phyloP scores from a whole-genome alignment of 23 red algal genomes.

The Chondrus crispus region DNA sequence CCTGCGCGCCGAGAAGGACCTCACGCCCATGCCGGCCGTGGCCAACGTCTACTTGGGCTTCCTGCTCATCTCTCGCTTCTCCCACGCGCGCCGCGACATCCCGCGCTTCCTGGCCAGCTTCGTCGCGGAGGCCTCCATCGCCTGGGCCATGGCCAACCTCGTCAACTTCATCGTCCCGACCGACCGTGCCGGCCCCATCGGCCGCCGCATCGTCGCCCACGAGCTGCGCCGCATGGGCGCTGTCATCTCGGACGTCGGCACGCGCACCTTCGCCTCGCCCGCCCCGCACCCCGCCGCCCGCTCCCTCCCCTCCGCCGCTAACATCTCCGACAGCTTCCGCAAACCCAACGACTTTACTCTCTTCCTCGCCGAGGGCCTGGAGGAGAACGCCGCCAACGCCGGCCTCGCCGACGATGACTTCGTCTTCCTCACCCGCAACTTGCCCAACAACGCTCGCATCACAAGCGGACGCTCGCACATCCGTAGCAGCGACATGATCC shows the following conservation, averaged over 20 bases:
- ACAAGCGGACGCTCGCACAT: too few species aligned
- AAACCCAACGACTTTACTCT: neutral
- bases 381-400: neutral
- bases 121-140: slow-evolving; percentile 22
- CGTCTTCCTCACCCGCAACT: neutral
- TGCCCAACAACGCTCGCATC: too few species aligned
- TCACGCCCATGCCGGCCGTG: slow-evolving; percentile 57
- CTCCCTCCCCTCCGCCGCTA: neutral
- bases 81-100: neutral
- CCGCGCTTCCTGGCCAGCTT: neutral
- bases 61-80: slow-evolving; percentile 44
- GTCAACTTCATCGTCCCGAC: slow-evolving; percentile 16
- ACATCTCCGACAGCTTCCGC: neutral
- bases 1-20: slow-evolving; percentile 34
- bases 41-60: slow-evolving; percentile 51
- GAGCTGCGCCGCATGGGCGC: slow-evolving; percentile 43
- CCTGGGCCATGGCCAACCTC: slow-evolving; percentile 4
- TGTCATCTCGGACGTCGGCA: slow-evolving; percentile 32
- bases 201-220: slow-evolving; percentile 34
- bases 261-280: slow-evolving; percentile 17
- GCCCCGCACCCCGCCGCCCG: neutral
- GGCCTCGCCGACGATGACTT: neutral
- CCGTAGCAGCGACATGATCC: slow-evolving; percentile 17
- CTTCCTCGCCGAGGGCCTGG: neutral
- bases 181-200: slow-evolving; percentile 11